Percentiles rank a stretch among this genome's conserved stretches.
Conservation (phyloP, 108 stramenopile species). For the Aurantiochytrium sp. region DNA sequence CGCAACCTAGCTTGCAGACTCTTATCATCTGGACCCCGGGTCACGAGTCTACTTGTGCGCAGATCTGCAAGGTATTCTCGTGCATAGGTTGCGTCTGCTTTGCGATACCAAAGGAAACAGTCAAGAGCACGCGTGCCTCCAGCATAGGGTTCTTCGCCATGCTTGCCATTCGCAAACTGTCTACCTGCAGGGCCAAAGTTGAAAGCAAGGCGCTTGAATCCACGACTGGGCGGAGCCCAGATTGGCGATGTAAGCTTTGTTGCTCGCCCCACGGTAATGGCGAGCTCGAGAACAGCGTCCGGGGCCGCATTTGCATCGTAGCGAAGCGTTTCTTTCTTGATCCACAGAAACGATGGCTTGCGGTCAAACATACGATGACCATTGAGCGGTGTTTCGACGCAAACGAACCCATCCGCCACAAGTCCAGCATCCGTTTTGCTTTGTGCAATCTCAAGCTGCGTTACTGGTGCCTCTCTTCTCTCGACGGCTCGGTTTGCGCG, state of each 20-base stretch:
- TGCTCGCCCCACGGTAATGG: neutral
- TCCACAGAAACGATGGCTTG: neutral
- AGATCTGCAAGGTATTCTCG: neutral
- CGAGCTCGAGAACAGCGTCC: neutral
- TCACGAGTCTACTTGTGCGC: neutral
- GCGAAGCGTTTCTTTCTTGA: neutral
- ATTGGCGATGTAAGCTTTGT: neutral
- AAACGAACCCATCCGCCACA: neutral
- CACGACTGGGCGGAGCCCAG: neutral
- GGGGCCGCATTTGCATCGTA: neutral
- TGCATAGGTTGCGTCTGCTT: neutral
- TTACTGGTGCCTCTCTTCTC: neutral
- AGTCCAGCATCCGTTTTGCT: neutral
- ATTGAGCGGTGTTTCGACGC: neutral
- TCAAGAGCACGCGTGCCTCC: neutral
- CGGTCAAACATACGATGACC: neutral
- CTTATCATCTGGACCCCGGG: neutral
- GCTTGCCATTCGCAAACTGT: neutral
- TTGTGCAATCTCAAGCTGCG: neutral
- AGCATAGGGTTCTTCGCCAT: neutral
- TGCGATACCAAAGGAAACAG: neutral
- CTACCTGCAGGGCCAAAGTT: neutral
- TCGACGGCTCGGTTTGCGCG: neutral
- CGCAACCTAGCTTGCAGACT: neutral
- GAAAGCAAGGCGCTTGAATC: neutral